Evolutionary conservation across 306 rosid species (phyloP), one percentile per base, ranked within the genome.

Genomic region (Biancaea sappan): DNA sequence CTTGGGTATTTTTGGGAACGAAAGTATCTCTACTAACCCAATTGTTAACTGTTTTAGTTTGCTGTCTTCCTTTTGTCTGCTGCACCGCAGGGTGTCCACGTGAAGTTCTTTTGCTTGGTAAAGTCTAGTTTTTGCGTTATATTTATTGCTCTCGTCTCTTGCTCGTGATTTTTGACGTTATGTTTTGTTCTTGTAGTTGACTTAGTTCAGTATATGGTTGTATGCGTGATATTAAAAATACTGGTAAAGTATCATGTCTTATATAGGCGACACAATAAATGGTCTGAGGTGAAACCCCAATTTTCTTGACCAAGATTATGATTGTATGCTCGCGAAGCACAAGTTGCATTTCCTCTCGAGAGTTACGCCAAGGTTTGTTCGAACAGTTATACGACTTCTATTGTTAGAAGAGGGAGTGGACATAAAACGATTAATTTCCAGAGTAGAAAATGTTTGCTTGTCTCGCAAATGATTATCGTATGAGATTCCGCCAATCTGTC

Each of bases 11-110:
- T 25, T 34, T 40, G 62, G 72, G 8, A 6, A 24, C 32, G 1
- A 11, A n/a, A 73, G 77, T 60, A 18, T 54, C 7, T 75, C 5
- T 22, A 71, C 81, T 84, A 59, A 84, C 84, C 16, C 25, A 24
- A 12, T 19, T 38, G 18, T 77, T 41, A 53, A 64, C 61, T 34
- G 44, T n/a, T 44, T 0, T 66, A 84, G 84, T 84, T 80, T 76
- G 75, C 69, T 29, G 74, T 65, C 52, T 67, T 28, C 60, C 61
- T 74, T 50, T 41, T 66, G 47, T 66, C 19, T 80, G 56, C 11
- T 66, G 62, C 67, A 48, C 44, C 68, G 84, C 87, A 76, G 87
- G 87, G 68, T 84, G 47, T 54, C 72, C 66, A 70, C 48, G 21
- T 14, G 35, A 68, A 68, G 78, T 67, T 8, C 72, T n/a, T 67